These are phyloP conservation scores for Rhynchosporium secalis DNA, from an alignment of 2,329 filamentous ascomycete species.

Conservation along the genomic window DNA sequence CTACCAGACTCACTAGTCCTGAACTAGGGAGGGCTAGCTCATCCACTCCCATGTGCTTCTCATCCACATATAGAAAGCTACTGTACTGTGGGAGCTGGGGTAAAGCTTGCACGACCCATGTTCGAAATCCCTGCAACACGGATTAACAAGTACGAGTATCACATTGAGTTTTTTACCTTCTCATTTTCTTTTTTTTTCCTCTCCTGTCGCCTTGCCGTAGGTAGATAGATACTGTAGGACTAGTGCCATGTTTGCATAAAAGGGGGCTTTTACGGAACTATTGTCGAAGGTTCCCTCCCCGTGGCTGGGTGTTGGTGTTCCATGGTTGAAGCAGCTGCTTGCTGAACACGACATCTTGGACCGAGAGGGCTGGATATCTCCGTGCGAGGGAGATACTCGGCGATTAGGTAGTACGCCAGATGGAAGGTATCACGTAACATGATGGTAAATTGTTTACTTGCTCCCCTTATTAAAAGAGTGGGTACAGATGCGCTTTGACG, in stretches of 20 bases:
- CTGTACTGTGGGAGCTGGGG: background rate
- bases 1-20: background rate
- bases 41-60: conserved; percentile 4
- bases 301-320: background rate
- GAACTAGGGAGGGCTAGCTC: background rate
- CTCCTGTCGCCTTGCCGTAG: conserved; percentile 4
- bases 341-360: background rate
- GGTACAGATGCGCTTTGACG: too few species aligned
- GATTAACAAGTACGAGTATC: background rate
- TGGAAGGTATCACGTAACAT: too few species aligned
- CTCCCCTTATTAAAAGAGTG: too few species aligned
- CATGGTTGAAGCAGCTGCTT: background rate
- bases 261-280: background rate
- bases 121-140: background rate
- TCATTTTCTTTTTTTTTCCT: background rate
- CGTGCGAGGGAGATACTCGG: too few species aligned
- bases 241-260: conserved; percentile 5
- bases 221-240: background rate
- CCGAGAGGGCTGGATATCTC: too few species aligned
- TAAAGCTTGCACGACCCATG: background rate
- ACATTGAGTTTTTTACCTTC: background rate
- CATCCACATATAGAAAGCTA: background rate
- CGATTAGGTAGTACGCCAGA: too few species aligned
- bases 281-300: conserved; percentile 1
- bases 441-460: too few species aligned